Conservation (phyloP, 352 stramenopile genomes). For the Pythium phragmiticola region DNA sequence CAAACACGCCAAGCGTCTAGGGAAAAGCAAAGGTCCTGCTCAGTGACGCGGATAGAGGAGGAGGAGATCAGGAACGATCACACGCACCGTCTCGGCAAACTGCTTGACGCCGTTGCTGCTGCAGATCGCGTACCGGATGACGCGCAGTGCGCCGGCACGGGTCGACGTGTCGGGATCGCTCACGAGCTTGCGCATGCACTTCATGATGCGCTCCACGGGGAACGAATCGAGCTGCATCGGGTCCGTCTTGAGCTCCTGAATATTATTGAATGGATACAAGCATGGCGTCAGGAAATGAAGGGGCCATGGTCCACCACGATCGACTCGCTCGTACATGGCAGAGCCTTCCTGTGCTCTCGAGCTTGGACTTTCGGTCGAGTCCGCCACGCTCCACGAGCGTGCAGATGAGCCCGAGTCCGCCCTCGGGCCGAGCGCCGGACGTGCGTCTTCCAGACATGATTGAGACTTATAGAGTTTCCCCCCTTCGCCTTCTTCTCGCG, state of each 20-base stretch:
- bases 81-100: constrained; percentile 58
- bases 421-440: constrained; percentile 38
- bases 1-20: constrained; percentile 76
- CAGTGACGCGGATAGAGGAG: not conserved
- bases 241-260: constrained; percentile 78
- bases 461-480: not conserved
- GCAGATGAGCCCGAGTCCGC: constrained; percentile 77
- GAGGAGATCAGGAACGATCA: not conserved
- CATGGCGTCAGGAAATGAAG: not conserved
- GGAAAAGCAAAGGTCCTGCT: not conserved
- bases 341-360: constrained; percentile 80
- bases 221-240: constrained; percentile 82
- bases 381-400: constrained; percentile 80
- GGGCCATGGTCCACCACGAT: too few species aligned
- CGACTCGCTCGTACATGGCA: constrained; percentile 39
- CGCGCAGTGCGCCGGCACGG: constrained; percentile 68
- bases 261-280: not conserved
- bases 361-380: constrained; percentile 85
- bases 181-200: constrained; percentile 72
- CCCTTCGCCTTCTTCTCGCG: not conserved
- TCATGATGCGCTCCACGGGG: constrained; percentile 77
- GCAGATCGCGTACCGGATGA: constrained; percentile 82
- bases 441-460: constrained; percentile 35
- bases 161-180: constrained; percentile 80
- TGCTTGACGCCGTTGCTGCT: constrained; percentile 68